Conservation (phyloP, 1,139 yeast species). For the Taiozyma onychis region DNA sequence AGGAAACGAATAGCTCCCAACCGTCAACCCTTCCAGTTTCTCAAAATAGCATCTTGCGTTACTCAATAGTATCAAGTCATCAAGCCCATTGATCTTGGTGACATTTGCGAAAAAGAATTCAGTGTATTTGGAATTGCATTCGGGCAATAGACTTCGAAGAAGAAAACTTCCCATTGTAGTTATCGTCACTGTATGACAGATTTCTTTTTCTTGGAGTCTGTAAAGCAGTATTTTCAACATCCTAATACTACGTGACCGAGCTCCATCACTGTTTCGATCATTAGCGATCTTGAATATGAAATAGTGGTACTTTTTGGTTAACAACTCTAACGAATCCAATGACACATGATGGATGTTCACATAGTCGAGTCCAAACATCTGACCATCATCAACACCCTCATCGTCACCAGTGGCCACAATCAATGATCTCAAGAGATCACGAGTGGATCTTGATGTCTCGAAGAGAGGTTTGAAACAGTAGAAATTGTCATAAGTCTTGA, state of each 20-base stretch:
- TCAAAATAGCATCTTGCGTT: slow-evolving; percentile 17
- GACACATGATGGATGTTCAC: slow-evolving; percentile 9
- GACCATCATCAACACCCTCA: not conserved
- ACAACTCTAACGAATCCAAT: slow-evolving; percentile 1
- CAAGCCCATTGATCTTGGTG: slow-evolving; percentile 12
- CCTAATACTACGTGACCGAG: not conserved
- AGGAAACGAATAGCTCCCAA: slow-evolving; percentile 18
- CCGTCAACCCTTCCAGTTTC: slow-evolving; percentile 10
- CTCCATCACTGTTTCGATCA: no score
- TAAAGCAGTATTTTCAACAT: slow-evolving; percentile 13
- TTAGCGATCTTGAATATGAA: slow-evolving; percentile 9
- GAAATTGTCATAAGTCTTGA: slow-evolving; percentile 8
- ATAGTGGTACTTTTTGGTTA: slow-evolving; percentile 8
- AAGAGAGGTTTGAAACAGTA: slow-evolving; percentile 9
- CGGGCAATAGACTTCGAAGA: slow-evolving; percentile 13
- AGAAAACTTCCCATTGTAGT: slow-evolving; percentile 4
- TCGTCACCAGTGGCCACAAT: slow-evolving; percentile 7
- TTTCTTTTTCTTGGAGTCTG: slow-evolving; percentile 6
- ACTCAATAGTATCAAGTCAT: slow-evolving; percentile 16
- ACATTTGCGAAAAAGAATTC: slow-evolving; percentile 15
- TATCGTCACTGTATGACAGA: slow-evolving; percentile 10
- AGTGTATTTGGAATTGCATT: slow-evolving; percentile 11
- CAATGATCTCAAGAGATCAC: slow-evolving; percentile 6
- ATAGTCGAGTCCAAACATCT: not conserved
- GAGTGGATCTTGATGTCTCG: slow-evolving; percentile 6